Base-by-base conservation (phyloP, 1,284 basidiomycete species). In the Coniferiporia sulphurascens region DNA sequence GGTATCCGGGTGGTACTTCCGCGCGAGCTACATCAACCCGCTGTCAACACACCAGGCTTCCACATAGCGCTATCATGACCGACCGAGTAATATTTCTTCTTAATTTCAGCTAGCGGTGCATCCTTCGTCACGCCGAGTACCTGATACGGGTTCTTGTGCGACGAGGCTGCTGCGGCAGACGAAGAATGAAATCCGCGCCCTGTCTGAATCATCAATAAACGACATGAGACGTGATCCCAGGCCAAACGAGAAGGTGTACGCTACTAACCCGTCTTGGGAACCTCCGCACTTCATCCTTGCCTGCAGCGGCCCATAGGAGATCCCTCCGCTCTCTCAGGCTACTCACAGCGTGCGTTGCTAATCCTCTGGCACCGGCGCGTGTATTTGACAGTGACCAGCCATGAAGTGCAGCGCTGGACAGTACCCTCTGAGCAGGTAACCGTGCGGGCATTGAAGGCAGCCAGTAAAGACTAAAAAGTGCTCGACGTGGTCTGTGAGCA, bases 1-100 rank as follows among this genome's bases (percentile, higher is more conserved):
- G 19, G 95, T 95, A 70, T 99, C 97, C 0, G 97, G 97, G 74
- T 99, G 97, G 70, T 88, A 98, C 79, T 98, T 97, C 63, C 97
- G 91, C 34, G 97, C 97, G 64, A 99, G 88, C 92, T 98, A 68
- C 38, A 50, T 46, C 38, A 63, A 58, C 35, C 27, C 35, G 52
- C 56, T 48, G 55, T 60, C 50, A 55, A 27, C 27, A 56, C 7
- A 45, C 12, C 7, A 34, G 5, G 21, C 8, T 56, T 38, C 48
- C 21, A 46, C 15, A 36, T 27, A 27, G 27, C 48, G 49, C 45
- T 59, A 58, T 34, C 61, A 27, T 7, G 44, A 71, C 87, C 68
- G 70, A 95, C 95, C 67, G 87, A 82, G 73, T 98, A 99, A 74
- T 99, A 99, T 0, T 85, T 83, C 74, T 97, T 96, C 82, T 99